Evolutionary conservation across 805 yeast genomes (phyloP).

Genomic region (Kluyveromyces aestuarii): DNA sequence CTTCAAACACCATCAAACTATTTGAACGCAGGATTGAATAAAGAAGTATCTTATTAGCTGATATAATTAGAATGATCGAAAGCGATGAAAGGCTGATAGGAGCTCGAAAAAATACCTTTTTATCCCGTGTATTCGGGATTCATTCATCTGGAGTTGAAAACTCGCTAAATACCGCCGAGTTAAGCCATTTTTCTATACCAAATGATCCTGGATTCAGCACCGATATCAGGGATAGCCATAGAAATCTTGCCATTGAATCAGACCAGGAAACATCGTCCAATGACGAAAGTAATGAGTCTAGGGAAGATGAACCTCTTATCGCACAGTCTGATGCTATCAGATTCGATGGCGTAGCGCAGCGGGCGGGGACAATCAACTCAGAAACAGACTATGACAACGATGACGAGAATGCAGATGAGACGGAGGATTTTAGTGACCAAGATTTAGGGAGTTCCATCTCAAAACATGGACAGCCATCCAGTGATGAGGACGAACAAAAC

Average conservation of each 20-base stretch:
- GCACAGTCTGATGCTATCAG: background rate
- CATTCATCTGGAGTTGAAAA: constrained; percentile 23
- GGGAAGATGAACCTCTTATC: constrained; percentile 3
- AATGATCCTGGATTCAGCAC: constrained; percentile 1
- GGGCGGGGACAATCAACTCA: background rate
- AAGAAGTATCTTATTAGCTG: background rate
- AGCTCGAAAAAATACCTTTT: constrained; percentile 18
- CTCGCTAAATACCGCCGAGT: constrained; percentile 20
- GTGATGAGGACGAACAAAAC: constrained; percentile 11
- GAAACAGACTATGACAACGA: constrained; percentile 1
- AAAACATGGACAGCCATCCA: constrained; percentile 6
- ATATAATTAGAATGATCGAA: background rate
- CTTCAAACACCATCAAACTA: too few relatives aligned
- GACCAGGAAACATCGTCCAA: constrained; percentile 26
- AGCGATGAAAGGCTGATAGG: background rate
- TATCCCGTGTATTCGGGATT: constrained; percentile 27
- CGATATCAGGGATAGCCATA: constrained; percentile 2
- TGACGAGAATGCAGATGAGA: background rate
- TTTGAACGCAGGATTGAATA: background rate
- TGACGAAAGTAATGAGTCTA: constrained; percentile 10
- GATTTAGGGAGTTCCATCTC: constrained; percentile 1
- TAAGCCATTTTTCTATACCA: constrained; percentile 17
- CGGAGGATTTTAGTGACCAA: constrained; percentile 1
- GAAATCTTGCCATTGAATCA: constrained; percentile 21
- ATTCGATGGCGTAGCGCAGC: background rate